Percentiles rank a stretch among this genome's conserved stretches.
These are phyloP conservation scores for Eucalyptus tenuipes DNA, from an alignment of 345 rosid species.

Conservation along the genomic window DNA sequence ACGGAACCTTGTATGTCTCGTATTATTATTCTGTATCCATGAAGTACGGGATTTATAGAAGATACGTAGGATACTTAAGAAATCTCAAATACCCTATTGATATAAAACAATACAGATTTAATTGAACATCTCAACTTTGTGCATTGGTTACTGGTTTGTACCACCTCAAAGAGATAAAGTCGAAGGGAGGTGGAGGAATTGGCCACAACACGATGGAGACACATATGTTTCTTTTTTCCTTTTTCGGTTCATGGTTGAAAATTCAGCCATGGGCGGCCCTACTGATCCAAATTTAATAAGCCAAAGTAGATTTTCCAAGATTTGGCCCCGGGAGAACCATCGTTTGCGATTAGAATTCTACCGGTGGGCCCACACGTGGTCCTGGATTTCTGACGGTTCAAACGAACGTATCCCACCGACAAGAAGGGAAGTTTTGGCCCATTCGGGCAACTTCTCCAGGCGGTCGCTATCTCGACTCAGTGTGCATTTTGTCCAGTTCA, in stretches of 20 bases:
- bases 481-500: neutral
- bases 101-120: neutral
- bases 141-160: neutral
- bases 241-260: neutral
- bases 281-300: neutral
- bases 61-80: neutral
- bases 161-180: neutral
- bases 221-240: too few relatives aligned
- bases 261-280: too few relatives aligned
- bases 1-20: neutral
- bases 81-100: neutral
- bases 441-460: too few relatives aligned
- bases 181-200: neutral
- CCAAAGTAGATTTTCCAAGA: neutral
- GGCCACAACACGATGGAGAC: neutral
- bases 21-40: neutral
- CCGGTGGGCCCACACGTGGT: neutral
- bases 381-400: neutral
- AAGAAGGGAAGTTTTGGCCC: neutral
- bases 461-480: too few relatives aligned
- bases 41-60: neutral
- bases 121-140: neutral
- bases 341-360: neutral
- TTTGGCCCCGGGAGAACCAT: neutral
- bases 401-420: neutral